A percentile compares a stretch with the other conserved stretches of the same genome.
Conservation (phyloP, 495 filamentous ascomycete genomes). For the Xylaria nigripes region DNA sequence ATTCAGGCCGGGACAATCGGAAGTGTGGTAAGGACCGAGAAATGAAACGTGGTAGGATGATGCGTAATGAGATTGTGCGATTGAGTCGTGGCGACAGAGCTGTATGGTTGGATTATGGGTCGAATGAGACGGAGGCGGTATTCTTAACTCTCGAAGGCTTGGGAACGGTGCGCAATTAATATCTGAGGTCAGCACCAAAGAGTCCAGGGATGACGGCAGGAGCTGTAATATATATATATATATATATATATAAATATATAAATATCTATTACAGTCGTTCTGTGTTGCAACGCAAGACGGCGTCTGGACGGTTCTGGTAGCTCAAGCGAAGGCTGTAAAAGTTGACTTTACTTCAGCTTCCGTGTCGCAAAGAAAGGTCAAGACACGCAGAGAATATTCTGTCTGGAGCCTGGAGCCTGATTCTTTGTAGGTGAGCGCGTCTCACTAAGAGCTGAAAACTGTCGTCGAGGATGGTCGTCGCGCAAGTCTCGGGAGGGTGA, state of each 20-base stretch:
- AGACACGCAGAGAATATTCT: conserved; percentile 28
- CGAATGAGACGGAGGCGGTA: conserved; percentile 26
- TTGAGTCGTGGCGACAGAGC: conserved; percentile 28
- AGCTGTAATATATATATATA: conserved; percentile 16
- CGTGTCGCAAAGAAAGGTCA: conserved; percentile 15
- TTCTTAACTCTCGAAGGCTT: conserved; percentile 4
- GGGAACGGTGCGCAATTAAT: conserved; percentile 22
- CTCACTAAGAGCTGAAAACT: conserved; percentile 15
- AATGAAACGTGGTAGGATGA: conserved; percentile 13
- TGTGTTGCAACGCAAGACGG: conserved; percentile 10
- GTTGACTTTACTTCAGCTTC: too few relatives aligned
- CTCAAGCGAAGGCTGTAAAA: conserved; percentile 22
- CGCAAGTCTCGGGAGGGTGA: conserved; percentile 27
- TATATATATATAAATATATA: conserved; percentile 13
- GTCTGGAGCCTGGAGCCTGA: conserved; percentile 13
- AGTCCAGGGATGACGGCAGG: conserved; percentile 26
- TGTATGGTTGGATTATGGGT: conserved; percentile 23
- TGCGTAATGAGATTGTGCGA: conserved; percentile 30
- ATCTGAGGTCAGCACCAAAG: conserved; percentile 32
- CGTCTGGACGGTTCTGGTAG: conserved; percentile 9
- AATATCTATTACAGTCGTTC: neutral
- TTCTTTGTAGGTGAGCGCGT: conserved; percentile 14
- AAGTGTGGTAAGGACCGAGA: conserved; percentile 23
- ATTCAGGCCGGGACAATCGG: conserved; percentile 23
- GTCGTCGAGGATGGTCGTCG: conserved; percentile 13